Base-by-base conservation (phyloP, 2,329 filamentous ascomycete genomes). In the Hymenoscyphus fraxineus region DNA sequence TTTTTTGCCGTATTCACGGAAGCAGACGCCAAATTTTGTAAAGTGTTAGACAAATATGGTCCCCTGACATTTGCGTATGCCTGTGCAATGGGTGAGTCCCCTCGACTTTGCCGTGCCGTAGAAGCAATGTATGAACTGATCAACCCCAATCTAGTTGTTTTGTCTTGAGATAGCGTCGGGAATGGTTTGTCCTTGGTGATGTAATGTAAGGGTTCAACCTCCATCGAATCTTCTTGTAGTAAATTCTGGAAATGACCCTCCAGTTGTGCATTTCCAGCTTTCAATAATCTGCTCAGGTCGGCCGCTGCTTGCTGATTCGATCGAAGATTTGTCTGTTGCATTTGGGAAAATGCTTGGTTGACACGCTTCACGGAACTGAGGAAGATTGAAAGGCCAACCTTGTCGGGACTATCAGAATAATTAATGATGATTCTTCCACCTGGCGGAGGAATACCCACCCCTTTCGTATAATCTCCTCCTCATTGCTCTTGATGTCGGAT, bases 181-280 rank as follows among this genome's bases (percentile, higher is more conserved):
- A 98, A 99, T 0, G 90, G 86, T 75, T 82, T 85, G 80, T 92
- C 86, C 78, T 98, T 98, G 19, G 93, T 97, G 72, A 97, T 89
- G 74, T 89, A 97, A 77, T 97, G 91, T 56, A 99, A 80, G 7
- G 95, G 93, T 74, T 99, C 95, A 59, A 98, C 85, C 2, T 90
- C 86, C 60, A 86, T 85, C 15, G 91, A 89, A 47, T 93, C 92
- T 70, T 96, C 91, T 67, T 84, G 85, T 56, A 99, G 80, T 61
- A 93, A 83, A 65, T 89, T 88, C 67, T 93, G 86, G 74, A 97
- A 96, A 62, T 94, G 85, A 63, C 87, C 87, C 77, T 98, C 93
- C 39, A 99, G 82, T 75, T 96, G 92, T 13, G 86, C 85, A 69
- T 90, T 93, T 31, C 93, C 95, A 4, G 87, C 85, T 72, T 88